phyloP scores from a whole-genome alignment of 257 asterid genomes.

The Dorcoceras hygrometricum region DNA sequence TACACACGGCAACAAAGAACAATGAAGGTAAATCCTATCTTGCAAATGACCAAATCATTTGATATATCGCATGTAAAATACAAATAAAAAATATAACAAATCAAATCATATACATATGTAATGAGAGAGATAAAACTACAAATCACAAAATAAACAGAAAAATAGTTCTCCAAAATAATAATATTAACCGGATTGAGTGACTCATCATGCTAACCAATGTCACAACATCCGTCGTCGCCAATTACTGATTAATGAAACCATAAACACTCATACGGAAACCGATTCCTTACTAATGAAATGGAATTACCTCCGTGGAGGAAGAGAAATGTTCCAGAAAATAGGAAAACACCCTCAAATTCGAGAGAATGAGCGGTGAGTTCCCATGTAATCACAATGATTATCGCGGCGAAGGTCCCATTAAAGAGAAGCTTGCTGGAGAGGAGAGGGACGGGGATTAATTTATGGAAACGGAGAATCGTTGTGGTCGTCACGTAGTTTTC shows the following conservation, averaged over 20 bases:
- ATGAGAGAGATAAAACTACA: neutral
- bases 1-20: neutral
- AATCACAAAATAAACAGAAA: constrained; percentile 9
- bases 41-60: neutral
- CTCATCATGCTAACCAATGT: no score
- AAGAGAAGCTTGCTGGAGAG: constrained; percentile 20
- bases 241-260: neutral
- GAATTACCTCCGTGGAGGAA: constrained; percentile 39
- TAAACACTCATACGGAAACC: constrained; percentile 14
- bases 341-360: constrained; percentile 37
- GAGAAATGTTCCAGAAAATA: constrained; percentile 29
- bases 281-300: neutral
- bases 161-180: no score
- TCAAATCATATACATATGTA: neutral
- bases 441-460: neutral
- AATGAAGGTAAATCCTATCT: neutral
- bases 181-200: no score
- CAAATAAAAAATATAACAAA: neutral
- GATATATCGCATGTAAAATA: neutral
- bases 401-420: constrained; percentile 38
- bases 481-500: neutral
- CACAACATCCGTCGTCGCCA: neutral
- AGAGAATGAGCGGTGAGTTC: constrained; percentile 24
- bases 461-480: neutral
- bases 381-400: constrained; percentile 17